Percentiles rank a stretch among this genome's conserved stretches.
phyloP scores from a whole-genome alignment of 139 green algal species.

The Tetraselmis chui region DNA sequence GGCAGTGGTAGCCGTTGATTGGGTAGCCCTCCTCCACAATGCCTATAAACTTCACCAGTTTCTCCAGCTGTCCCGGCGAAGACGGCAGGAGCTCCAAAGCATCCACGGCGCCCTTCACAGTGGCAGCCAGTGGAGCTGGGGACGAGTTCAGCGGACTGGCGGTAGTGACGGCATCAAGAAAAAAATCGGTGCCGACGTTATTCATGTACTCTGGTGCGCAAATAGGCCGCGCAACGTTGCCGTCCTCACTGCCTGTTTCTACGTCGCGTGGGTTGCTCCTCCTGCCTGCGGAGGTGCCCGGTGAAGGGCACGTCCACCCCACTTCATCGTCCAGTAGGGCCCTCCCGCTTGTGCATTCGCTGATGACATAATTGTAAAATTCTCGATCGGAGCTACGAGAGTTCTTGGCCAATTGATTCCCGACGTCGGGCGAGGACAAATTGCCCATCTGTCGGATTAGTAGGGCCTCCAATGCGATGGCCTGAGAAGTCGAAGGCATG shows the following conservation, averaged over 20 bases:
- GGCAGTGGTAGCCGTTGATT: not conserved
- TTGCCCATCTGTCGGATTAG: not conserved
- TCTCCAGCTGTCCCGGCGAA: not conserved
- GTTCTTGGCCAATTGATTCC: not conserved
- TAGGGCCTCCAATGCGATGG: not conserved
- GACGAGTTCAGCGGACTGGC: not conserved
- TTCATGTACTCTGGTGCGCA: not conserved
- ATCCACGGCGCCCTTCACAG: not conserved
- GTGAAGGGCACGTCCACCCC: not conserved
- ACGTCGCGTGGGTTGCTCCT: too few species aligned
- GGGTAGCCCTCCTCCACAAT: not conserved
- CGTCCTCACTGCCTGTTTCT: too few species aligned
- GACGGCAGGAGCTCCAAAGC: not conserved
- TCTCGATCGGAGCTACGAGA: not conserved
- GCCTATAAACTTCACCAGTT: not conserved
- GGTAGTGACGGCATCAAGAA: not conserved
- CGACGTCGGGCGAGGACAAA: not conserved
- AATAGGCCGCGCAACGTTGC: too few species aligned
- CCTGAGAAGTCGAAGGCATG: not conserved
- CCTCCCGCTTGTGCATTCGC: not conserved
- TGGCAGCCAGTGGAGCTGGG: not conserved
- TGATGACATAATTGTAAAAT: not conserved
- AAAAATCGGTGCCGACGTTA: not conserved
- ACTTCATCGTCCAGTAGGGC: not conserved
- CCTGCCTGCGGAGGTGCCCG: not conserved